phyloP scores from a whole-genome alignment of 148 eudicot species.

The Cornus controversa region DNA sequence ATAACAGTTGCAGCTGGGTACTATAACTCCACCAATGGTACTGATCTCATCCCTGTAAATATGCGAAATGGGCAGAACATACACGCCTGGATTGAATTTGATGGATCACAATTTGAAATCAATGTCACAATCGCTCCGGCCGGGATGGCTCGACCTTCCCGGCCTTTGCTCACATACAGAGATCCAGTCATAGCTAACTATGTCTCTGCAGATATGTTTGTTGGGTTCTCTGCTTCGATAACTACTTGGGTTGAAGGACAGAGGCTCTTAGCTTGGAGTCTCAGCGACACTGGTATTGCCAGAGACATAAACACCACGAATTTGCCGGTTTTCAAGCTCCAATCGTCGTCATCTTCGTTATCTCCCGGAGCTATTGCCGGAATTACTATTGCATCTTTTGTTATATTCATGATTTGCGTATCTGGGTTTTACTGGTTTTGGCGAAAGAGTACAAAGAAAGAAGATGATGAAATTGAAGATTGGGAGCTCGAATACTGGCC shows the following conservation, averaged over 20 bases:
- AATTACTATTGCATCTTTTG: conserved; percentile 30
- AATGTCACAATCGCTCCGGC: conserved; percentile 49
- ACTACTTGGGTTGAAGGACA: conserved; percentile 51
- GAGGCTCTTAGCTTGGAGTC: conserved; percentile 58
- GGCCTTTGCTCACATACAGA: conserved; percentile 29
- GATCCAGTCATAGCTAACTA: conserved; percentile 29
- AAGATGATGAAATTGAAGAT: conserved; percentile 48
- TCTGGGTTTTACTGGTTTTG: conserved; percentile 28
- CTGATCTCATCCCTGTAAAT: conserved; percentile 18
- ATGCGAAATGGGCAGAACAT: conserved; percentile 53
- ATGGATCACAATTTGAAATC: conserved; percentile 33
- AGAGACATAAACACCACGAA: conserved; percentile 41
- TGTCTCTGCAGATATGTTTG: conserved; percentile 32
- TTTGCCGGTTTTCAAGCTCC: conserved; percentile 30
- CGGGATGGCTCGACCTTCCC: conserved; percentile 32
- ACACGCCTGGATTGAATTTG: conserved; percentile 56
- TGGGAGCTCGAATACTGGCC: conserved; percentile 68
- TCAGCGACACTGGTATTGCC: conserved; percentile 42
- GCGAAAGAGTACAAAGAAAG: conserved; percentile 19
- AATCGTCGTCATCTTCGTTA: conserved; percentile 29
- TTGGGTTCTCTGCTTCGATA: conserved; percentile 51
- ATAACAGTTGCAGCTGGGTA: conserved; percentile 30
- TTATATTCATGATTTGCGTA: background rate
- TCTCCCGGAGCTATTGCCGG: conserved; percentile 40
- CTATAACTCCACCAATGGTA: conserved; percentile 15